Conservation (phyloP, 257 asterid species). For the Galeopsis tetrahit region DNA sequence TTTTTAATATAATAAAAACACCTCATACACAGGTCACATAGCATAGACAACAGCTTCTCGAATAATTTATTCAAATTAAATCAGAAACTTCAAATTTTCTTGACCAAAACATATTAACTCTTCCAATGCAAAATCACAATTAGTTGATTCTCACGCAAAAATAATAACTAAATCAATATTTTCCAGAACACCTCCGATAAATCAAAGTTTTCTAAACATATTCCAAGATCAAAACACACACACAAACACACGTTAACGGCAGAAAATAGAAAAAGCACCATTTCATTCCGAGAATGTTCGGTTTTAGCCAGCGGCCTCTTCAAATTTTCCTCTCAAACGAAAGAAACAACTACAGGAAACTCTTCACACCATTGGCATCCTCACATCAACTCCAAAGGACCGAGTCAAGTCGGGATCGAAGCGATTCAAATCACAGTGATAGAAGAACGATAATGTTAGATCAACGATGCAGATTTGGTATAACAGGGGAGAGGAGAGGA, state of each 20-base stretch:
- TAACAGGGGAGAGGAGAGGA: not conserved
- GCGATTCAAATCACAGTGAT: conserved; percentile 21
- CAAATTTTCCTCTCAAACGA: not conserved
- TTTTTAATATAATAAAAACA: no score
- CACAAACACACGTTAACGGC: conserved; percentile 6
- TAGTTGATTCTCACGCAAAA: not conserved
- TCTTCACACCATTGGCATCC: conserved; percentile 19
- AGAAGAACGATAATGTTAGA: not conserved
- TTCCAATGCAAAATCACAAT: conserved; percentile 2
- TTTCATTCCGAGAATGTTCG: conserved; percentile 28
- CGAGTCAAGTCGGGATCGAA: conserved; percentile 32
- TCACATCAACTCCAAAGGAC: conserved; percentile 25
- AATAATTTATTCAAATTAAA: not conserved
- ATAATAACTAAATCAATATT: no score
- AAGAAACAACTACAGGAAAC: not conserved
- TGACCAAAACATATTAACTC: not conserved
- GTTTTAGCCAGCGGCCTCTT: conserved; percentile 18
- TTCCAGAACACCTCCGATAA: not conserved
- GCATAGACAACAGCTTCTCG: conserved; percentile 16
- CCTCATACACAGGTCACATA: not conserved
- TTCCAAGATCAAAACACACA: not conserved
- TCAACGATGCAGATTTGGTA: not conserved
- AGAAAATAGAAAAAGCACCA: conserved; percentile 26
- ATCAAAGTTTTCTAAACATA: no score
- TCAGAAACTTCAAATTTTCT: not conserved